phyloP scores from a whole-genome alignment of 306 rosid genomes.

The Trifolium fragiferum region DNA sequence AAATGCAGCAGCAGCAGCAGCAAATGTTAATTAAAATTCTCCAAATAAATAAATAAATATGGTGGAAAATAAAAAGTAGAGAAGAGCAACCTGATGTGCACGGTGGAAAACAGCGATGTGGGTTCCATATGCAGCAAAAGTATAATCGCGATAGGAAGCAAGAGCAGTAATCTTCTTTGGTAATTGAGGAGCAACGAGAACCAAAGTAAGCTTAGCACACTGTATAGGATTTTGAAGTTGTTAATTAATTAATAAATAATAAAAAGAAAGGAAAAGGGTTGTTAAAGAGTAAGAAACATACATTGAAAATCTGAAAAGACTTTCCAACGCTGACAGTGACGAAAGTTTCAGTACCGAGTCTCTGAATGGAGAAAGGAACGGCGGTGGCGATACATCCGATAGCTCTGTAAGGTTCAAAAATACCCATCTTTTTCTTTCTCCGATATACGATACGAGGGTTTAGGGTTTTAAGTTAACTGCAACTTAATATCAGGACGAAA shows the following conservation, averaged over 20 bases:
- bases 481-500: too few species aligned
- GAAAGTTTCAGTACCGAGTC: constrained; percentile 90
- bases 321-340: constrained; percentile 86
- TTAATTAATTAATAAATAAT: not conserved
- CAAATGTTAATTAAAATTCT: constrained; percentile 10
- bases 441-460: too few species aligned
- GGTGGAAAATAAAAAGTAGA: too few species aligned
- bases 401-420: constrained; percentile 84
- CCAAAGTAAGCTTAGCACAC: constrained; percentile 86
- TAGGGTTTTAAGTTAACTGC: too few species aligned
- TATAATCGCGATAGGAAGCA: constrained; percentile 80
- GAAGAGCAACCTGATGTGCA: constrained; percentile 73
- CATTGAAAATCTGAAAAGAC: constrained; percentile 89
- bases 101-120: constrained; percentile 79
- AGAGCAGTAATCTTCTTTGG: constrained; percentile 89
- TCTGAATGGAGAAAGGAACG: constrained; percentile 79
- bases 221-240: constrained; percentile 39
- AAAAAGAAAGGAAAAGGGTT: not conserved
- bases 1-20: not conserved
- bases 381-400: constrained; percentile 78
- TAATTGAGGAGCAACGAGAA: constrained; percentile 79
- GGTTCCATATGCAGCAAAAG: constrained; percentile 76
- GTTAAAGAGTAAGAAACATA: too few species aligned
- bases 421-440: constrained; percentile 51
- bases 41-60: not conserved